Evolutionary conservation across 2,329 filamentous ascomycete species (phyloP).

Genomic region (Neophaeococcomyces mojaviensis): DNA sequence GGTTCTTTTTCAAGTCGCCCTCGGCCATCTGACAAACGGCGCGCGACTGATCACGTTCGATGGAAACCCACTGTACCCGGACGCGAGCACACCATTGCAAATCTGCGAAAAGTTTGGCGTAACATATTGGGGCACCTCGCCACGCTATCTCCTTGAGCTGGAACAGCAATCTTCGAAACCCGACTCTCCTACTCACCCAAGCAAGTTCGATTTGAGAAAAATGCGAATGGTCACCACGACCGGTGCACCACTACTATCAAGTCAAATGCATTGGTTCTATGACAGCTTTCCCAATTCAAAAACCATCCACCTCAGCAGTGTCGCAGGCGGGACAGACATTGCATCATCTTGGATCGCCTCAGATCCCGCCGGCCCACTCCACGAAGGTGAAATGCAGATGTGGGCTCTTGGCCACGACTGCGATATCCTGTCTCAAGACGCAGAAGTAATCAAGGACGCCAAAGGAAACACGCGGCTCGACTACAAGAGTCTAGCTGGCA

Average conservation of each 20-base stretch:
- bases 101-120: slow-evolving; percentile 32
- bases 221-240: slow-evolving; percentile 40
- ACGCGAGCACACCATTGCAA: slow-evolving; percentile 29
- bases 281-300: slow-evolving; percentile 27
- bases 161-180: slow-evolving; percentile 24
- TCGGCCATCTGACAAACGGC: slow-evolving; percentile 36
- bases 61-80: slow-evolving; percentile 37
- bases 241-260: slow-evolving; percentile 36
- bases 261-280: slow-evolving; percentile 42
- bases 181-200: neutral
- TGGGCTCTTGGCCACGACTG: slow-evolving; percentile 40
- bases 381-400: slow-evolving; percentile 41
- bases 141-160: slow-evolving; percentile 39
- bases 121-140: slow-evolving; percentile 39
- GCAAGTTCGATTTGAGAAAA: slow-evolving; percentile 31
- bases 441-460: slow-evolving; percentile 13
- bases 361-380: slow-evolving; percentile 36
- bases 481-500: slow-evolving; percentile 11
- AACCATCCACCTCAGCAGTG: slow-evolving; percentile 32
- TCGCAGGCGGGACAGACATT: slow-evolving; percentile 43
- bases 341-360: slow-evolving; percentile 38
- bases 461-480: neutral
- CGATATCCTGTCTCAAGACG: slow-evolving; percentile 34
- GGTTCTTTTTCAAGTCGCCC: slow-evolving; percentile 42
- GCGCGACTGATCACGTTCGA: slow-evolving; percentile 38